Conservation (phyloP, 768 basidiomycete species). For the Hortiboletus flavorubellus region DNA sequence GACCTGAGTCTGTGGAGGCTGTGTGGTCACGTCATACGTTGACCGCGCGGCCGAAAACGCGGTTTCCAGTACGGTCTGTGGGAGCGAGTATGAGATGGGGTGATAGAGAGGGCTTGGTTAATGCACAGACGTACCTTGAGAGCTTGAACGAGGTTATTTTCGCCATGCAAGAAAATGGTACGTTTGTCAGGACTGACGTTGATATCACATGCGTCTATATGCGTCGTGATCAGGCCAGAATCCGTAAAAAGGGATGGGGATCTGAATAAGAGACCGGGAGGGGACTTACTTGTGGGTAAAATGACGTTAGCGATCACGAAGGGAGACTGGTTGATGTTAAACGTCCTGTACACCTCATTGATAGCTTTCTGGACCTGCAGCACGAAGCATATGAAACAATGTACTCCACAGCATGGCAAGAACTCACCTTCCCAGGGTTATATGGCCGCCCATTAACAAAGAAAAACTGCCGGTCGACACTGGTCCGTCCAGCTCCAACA, state of each 20-base stretch:
- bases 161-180: constrained; percentile 89
- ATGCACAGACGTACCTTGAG: constrained; percentile 56
- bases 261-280: not conserved
- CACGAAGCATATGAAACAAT: not conserved
- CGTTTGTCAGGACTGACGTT: constrained; percentile 97
- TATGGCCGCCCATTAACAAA: constrained; percentile 93
- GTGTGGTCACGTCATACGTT: constrained; percentile 55
- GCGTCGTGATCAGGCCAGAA: not conserved
- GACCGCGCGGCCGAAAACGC: constrained; percentile 69
- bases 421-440: constrained; percentile 62
- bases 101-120: too few relatives aligned
- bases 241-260: too few relatives aligned
- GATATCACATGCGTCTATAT: constrained; percentile 75
- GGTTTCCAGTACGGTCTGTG: constrained; percentile 62
- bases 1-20: constrained; percentile 19
- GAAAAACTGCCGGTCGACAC: constrained; percentile 87
- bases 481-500: constrained; percentile 69
- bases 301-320: constrained; percentile 82
- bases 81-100: not conserved
- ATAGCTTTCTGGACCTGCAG: constrained; percentile 80
- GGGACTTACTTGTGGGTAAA: constrained; percentile 66
- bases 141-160: constrained; percentile 70
- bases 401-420: not conserved
- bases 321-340: constrained; percentile 72
- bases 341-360: constrained; percentile 89